Conservation (phyloP, 805 yeast species). For the Cyberlindnera japonica region DNA sequence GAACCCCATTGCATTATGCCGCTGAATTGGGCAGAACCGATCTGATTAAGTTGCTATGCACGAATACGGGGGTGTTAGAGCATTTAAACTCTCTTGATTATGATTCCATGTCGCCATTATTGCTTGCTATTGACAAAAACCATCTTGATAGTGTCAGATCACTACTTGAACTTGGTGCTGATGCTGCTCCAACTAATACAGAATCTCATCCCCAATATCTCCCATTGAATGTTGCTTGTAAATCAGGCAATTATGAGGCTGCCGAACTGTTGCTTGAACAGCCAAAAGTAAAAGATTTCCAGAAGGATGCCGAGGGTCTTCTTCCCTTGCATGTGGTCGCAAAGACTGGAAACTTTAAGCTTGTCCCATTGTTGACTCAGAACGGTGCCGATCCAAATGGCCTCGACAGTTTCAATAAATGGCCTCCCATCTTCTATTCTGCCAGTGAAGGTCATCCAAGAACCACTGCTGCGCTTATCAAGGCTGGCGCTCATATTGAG, state of each 20-base stretch:
- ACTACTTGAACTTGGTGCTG: constrained; percentile 45
- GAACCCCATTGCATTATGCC: constrained; percentile 86
- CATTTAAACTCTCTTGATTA: constrained; percentile 50
- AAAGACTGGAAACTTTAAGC: constrained; percentile 68
- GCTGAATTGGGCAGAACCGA: constrained; percentile 53
- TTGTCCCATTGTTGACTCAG: constrained; percentile 65
- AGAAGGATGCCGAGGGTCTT: constrained; percentile 80
- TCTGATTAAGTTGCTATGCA: constrained; percentile 37
- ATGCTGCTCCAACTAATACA: constrained; percentile 44
- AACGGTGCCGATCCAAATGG: constrained; percentile 76
- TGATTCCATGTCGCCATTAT: constrained; percentile 76
- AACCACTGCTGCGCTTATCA: constrained; percentile 67
- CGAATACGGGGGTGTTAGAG: constrained; percentile 25
- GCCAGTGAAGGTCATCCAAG: constrained; percentile 77
- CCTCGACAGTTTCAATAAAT: constrained; percentile 79
- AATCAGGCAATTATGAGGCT: constrained; percentile 70
- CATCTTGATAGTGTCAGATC: constrained; percentile 52
- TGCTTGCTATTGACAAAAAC: constrained; percentile 71
- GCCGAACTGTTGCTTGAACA: constrained; percentile 43
- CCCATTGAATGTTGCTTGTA: constrained; percentile 85
- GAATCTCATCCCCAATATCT: constrained; percentile 60
- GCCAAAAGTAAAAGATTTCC: constrained; percentile 37
- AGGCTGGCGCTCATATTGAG: constrained; percentile 65
- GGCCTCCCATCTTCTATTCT: constrained; percentile 93
- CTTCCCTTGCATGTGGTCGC: constrained; percentile 87